phyloP scores from a whole-genome alignment of 1,284 basidiomycete genomes.

The Schizophyllum commune region DNA sequence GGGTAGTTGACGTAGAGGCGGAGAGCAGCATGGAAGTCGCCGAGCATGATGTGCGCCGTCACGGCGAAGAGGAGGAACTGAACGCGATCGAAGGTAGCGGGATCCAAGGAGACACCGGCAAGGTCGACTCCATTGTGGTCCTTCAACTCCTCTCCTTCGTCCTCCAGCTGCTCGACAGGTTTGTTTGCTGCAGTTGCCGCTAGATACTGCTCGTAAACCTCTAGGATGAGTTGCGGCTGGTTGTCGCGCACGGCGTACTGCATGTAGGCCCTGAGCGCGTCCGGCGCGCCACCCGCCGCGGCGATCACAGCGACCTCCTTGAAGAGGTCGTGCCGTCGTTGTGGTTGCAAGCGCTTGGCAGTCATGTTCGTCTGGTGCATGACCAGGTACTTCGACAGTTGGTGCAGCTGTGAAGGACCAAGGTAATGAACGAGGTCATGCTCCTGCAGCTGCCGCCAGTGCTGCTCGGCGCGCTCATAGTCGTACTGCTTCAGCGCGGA shows the following conservation, averaged over 20 bases:
- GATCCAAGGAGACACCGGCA: slow-evolving; percentile 9
- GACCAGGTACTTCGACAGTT: slow-evolving; percentile 30
- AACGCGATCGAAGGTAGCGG: slow-evolving; percentile 18
- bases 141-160: slow-evolving; percentile 11
- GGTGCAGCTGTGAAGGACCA: slow-evolving; percentile 30
- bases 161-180: slow-evolving; percentile 14
- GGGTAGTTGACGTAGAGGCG: slow-evolving; percentile 29
- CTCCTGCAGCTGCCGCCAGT: slow-evolving; percentile 39
- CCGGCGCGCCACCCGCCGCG: slow-evolving; percentile 33
- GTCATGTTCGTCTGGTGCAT: slow-evolving; percentile 17
- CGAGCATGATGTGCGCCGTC: slow-evolving; percentile 50
- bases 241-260: slow-evolving; percentile 32
- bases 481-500: slow-evolving; percentile 15
- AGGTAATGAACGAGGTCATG: slow-evolving; percentile 35
- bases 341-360: background rate
- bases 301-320: slow-evolving; percentile 41
- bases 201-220: slow-evolving; percentile 38
- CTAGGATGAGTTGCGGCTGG: slow-evolving; percentile 34
- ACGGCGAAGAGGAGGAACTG: slow-evolving; percentile 42
- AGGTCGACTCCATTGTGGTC: slow-evolving; percentile 6
- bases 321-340: slow-evolving; percentile 14
- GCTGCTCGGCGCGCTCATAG: slow-evolving; percentile 21
- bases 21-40: slow-evolving; percentile 48
- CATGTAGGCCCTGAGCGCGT: slow-evolving; percentile 46
- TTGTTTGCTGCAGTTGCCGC: slow-evolving; percentile 15